Evolutionary conservation across 805 yeast genomes (phyloP).

Genomic region (Zygosaccharomyces bailii): DNA sequence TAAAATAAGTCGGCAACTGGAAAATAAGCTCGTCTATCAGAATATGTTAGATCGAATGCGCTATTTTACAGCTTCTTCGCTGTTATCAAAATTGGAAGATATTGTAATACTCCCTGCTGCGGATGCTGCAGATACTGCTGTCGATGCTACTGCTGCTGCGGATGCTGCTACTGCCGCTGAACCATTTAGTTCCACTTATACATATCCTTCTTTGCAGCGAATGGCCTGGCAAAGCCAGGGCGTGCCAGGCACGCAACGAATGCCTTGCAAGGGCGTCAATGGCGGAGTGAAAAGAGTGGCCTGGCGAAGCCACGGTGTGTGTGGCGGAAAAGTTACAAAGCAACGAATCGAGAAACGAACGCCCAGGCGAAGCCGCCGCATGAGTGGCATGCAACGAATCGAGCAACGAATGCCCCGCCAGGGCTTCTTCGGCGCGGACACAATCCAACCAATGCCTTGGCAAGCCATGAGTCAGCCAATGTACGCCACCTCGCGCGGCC

Average conservation of each 20-base stretch:
- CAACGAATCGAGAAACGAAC: conserved; percentile 1
- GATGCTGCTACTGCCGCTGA: too few relatives aligned
- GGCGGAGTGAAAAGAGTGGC: too few relatives aligned
- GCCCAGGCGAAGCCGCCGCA: conserved; percentile 1
- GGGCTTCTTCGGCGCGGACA: conserved; percentile 6
- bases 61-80: conserved; percentile 13
- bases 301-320: background rate
- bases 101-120: conserved; percentile 12
- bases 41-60: conserved; percentile 14
- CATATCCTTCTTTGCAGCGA: too few relatives aligned
- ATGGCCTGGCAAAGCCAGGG: too few relatives aligned
- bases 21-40: conserved; percentile 14
- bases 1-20: conserved; percentile 14
- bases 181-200: too few relatives aligned
- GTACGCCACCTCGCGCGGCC: conserved; percentile 2
- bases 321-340: background rate
- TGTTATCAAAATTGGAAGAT: too few relatives aligned
- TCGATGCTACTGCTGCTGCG: too few relatives aligned
- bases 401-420: conserved; percentile 6
- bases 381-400: conserved; percentile 1
- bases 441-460: conserved; percentile 4
- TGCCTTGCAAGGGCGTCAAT: too few relatives aligned
- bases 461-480: background rate
- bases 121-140: too few relatives aligned
- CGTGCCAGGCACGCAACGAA: too few relatives aligned